Evolutionary conservation across 257 asterid genomes (phyloP).

Genomic region (Gentiana straminea): DNA sequence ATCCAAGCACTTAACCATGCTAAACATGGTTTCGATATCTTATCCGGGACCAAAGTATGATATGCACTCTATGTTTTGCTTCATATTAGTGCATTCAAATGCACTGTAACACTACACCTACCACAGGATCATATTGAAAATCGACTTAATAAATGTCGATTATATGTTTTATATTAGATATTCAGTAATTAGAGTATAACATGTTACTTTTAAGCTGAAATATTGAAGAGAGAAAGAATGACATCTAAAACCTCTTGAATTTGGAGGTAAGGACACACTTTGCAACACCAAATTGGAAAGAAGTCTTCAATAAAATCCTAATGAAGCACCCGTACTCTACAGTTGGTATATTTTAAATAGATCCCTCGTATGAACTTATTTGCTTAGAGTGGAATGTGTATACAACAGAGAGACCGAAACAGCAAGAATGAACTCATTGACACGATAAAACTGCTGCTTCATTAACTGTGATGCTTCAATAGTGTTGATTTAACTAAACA

Average conservation of each 20-base stretch:
- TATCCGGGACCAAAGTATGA: constrained; percentile 84
- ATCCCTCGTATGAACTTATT: too few species aligned
- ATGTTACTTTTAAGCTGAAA: too few species aligned
- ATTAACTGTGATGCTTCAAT: too few species aligned
- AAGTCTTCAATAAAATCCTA: constrained; percentile 74
- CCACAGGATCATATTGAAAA: too few species aligned
- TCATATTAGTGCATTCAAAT: too few species aligned
- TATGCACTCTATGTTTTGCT: neutral
- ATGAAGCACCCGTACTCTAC: constrained; percentile 68
- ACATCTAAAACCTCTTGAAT: neutral
- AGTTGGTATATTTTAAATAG: constrained; percentile 37
- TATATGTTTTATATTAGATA: neutral
- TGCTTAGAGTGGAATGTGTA: too few species aligned
- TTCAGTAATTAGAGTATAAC: neutral
- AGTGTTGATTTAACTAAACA: too few species aligned
- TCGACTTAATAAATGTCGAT: too few species aligned
- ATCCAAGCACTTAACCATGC: constrained; percentile 96
- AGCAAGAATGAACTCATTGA: too few species aligned
- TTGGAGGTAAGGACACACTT: constrained; percentile 64
- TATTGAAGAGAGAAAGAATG: neutral
- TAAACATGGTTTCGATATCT: constrained; percentile 88
- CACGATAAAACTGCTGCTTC: too few species aligned
- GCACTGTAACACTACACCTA: too few species aligned
- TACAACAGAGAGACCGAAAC: too few species aligned
- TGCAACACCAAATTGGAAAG: constrained; percentile 49